phyloP scores from a whole-genome alignment of 192 early-diverging fungal species.

The Geranomyces michiganensis region DNA sequence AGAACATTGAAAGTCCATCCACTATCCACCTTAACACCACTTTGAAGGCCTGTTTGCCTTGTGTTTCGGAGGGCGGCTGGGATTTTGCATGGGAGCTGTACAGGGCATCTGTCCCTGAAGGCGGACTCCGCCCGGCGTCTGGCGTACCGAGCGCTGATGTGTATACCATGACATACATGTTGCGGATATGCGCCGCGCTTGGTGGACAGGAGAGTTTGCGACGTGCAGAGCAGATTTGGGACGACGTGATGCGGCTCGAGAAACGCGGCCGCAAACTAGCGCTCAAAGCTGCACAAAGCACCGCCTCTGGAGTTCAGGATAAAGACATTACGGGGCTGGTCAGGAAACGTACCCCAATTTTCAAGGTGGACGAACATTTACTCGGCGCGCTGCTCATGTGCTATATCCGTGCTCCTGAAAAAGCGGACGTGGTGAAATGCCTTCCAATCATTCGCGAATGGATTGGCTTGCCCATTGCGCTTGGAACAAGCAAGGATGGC shows the following conservation, averaged over 20 bases:
- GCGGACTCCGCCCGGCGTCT: neutral
- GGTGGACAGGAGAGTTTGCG: slow-evolving; percentile 7
- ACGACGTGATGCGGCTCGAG: slow-evolving; percentile 1
- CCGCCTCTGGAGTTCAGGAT: neutral
- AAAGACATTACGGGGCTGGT: neutral
- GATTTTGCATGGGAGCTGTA: slow-evolving; percentile 28
- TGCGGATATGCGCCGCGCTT: slow-evolving; percentile 16
- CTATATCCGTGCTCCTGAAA: slow-evolving; percentile 16
- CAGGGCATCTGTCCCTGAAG: neutral
- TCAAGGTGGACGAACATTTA: slow-evolving; percentile 8
- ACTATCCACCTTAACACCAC: slow-evolving; percentile 20
- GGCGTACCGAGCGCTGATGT: slow-evolving; percentile 2
- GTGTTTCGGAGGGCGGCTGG: slow-evolving; percentile 22
- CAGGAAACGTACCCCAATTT: neutral
- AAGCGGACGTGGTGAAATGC: neutral
- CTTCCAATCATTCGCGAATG: slow-evolving; percentile 10
- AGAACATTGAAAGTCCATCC: neutral
- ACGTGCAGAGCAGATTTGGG: slow-evolving; percentile 7
- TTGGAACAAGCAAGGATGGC: neutral
- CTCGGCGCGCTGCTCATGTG: slow-evolving; percentile 14
- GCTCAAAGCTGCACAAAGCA: neutral
- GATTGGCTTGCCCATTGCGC: slow-evolving; percentile 4
- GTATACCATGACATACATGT: slow-evolving; percentile 22
- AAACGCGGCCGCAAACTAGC: neutral
- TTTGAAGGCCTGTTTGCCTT: slow-evolving; percentile 22